Evolutionary conservation across 2,329 filamentous ascomycete genomes (phyloP), one percentile per base, ranked within the genome.

Genomic region (Diaporthe caulivora): DNA sequence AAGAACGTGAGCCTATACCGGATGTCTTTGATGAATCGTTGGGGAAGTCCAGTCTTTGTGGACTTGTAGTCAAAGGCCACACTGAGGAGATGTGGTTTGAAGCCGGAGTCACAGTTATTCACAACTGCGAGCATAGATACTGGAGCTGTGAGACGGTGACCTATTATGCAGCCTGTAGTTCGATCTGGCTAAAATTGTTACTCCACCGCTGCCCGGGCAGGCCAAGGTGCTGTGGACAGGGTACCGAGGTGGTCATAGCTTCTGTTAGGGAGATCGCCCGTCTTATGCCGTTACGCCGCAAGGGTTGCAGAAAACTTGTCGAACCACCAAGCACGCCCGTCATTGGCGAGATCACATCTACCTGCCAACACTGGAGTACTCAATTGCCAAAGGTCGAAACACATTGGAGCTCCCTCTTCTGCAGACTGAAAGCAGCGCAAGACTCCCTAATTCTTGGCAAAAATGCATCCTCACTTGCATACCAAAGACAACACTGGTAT

Each of bases 381-480:
- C 51, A 58, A 47, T 42, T 10, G 55, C 9, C 26, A 62, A 44
- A 13, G 40, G n/a, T 17, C 21, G 18, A 17, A 44, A 31, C 37
- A 26, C 29, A 5, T 26, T 15, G 29, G 18, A 11, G 4, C 18
- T 8, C 37, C n/a, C 24, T 8, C 29, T 60, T 53, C 18, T n/a
- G 44, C 42, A 49, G 15, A 51, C 4, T 21, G 3, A 13, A 49
- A 44, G 40, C 44, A 67, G 31, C 1, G 21, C 31, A 37, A 24
- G 7, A 40, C 17, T 15, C 10, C 29, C 54, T 18, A 15, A 49
- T 29, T 13, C n/a, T 7, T n/a, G 60, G 60, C 73, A 82, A 90
- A 79, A 57, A 99, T 99, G 97, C 97, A 99, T 94, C 97, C 97
- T 71, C 96, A 98, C 86, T 87, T 99, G 2, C 95, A 98, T 82